Conservation (phyloP, 768 basidiomycete species). For the Collybia nuda region DNA sequence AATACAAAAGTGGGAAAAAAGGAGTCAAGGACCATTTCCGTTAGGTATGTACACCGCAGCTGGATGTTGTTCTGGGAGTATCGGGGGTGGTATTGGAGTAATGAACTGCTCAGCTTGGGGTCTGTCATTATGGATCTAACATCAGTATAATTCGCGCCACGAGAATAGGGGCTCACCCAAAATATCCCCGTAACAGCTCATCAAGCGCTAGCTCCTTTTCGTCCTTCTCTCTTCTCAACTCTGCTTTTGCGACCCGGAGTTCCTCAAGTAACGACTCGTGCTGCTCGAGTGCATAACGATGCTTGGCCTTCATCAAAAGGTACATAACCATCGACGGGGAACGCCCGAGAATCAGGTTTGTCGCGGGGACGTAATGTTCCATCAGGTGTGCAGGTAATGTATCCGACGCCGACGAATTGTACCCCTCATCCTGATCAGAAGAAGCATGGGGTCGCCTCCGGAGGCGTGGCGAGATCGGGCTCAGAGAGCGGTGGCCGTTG, state of each 20-base stretch:
- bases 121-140: constrained; percentile 3
- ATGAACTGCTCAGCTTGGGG: constrained; percentile 25
- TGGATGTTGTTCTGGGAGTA: constrained; percentile 5
- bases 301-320: constrained; percentile 73
- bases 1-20: too few species aligned
- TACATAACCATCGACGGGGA: constrained; percentile 74
- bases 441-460: constrained; percentile 3
- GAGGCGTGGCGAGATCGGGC: constrained; percentile 10
- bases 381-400: constrained; percentile 55
- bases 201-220: constrained; percentile 66
- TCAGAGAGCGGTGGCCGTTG: constrained; percentile 20
- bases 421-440: constrained; percentile 36
- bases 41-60: neutral
- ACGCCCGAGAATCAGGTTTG: constrained; percentile 68
- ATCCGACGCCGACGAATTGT: constrained; percentile 37
- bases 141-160: neutral
- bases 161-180: constrained; percentile 42
- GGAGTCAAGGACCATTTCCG: neutral
- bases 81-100: constrained; percentile 10
- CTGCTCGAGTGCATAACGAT: constrained; percentile 65
- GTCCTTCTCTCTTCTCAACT: constrained; percentile 51
- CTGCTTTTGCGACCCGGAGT: constrained; percentile 50
- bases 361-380: constrained; percentile 50
- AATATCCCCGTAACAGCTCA: constrained; percentile 43
- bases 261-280: constrained; percentile 68